A percentile compares a stretch with the other conserved stretches of the same genome.
These are phyloP conservation scores for Lonicera japonica DNA, from an alignment of 129 eudicot genomes.

Conservation along the genomic window DNA sequence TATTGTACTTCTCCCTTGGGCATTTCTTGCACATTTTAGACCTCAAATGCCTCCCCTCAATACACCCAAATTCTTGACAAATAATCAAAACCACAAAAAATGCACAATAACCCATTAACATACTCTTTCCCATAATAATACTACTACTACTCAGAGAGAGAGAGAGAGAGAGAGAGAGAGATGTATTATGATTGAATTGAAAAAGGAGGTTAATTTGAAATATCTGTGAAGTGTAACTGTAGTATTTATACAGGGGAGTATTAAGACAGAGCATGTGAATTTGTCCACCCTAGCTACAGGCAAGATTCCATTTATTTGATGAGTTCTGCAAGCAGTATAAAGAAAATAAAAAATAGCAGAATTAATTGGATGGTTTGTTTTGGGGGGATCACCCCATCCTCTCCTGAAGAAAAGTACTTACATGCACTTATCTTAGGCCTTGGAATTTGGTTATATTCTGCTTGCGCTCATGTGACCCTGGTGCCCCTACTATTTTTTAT, in stretches of 20 bases:
- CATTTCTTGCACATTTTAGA: conserved; percentile 17
- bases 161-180: neutral
- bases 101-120: neutral
- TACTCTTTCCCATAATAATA: conserved; percentile 12
- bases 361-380: conserved; percentile 22
- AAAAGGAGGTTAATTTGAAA: neutral
- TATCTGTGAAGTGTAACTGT: conserved; percentile 11
- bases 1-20: neutral
- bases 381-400: conserved; percentile 8
- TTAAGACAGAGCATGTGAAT: neutral
- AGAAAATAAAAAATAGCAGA: conserved; percentile 5
- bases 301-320: conserved; percentile 11
- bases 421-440: no score
- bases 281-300: conserved; percentile 13
- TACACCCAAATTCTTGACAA: conserved; percentile 1
- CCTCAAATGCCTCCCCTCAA: conserved; percentile 29
- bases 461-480: neutral
- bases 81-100: conserved; percentile 7
- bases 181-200: neutral
- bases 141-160: neutral
- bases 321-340: neutral
- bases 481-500: no score
- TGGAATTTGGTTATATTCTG: neutral
- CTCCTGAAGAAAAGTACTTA: neutral
- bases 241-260: conserved; percentile 6